Conservation (phyloP, 768 basidiomycete genomes). For the Podaxis sp. region DNA sequence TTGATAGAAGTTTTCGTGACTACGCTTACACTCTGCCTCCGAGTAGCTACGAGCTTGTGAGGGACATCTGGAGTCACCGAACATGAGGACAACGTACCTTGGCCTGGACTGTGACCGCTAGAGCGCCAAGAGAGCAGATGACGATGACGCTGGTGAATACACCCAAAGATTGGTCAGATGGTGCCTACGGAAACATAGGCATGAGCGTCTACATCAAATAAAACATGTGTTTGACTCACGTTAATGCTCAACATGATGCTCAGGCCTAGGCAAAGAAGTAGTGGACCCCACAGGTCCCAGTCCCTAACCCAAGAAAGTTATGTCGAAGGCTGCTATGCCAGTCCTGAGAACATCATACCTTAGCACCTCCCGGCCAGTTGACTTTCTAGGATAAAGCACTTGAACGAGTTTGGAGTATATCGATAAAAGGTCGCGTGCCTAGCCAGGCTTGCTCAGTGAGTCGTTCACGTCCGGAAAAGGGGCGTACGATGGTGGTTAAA, state of each 20-base stretch:
- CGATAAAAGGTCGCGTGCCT: slow-evolving; percentile 88
- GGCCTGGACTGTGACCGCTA: slow-evolving; percentile 93
- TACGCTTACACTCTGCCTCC: slow-evolving; percentile 76
- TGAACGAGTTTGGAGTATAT: slow-evolving; percentile 93
- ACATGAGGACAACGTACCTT: slow-evolving; percentile 52
- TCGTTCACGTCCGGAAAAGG: not conserved
- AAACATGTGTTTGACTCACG: slow-evolving; percentile 39
- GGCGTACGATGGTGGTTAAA: slow-evolving; percentile 78
- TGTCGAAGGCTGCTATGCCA: not conserved
- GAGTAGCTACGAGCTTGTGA: slow-evolving; percentile 50
- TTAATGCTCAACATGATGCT: slow-evolving; percentile 86
- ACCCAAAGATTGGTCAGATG: slow-evolving; percentile 76
- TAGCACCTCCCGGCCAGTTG: slow-evolving; percentile 76
- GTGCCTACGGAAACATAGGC: slow-evolving; percentile 55
- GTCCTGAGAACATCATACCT: slow-evolving; percentile 38
- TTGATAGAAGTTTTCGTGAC: not conserved
- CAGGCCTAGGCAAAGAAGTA: slow-evolving; percentile 77
- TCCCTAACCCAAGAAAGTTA: slow-evolving; percentile 53
- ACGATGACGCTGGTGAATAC: slow-evolving; percentile 95
- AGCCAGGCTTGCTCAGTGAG: slow-evolving; percentile 1
- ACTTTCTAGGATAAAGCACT: slow-evolving; percentile 84
- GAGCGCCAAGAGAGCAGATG: slow-evolving; percentile 86
- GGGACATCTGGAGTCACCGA: not conserved
- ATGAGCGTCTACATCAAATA: slow-evolving; percentile 1
- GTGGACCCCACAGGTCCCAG: slow-evolving; percentile 98